A percentile compares a stretch with the other conserved stretches of the same genome.
These are phyloP conservation scores for Phycomyces nitens DNA, from an alignment of 192 early-diverging fungal species.

Conservation along the genomic window DNA sequence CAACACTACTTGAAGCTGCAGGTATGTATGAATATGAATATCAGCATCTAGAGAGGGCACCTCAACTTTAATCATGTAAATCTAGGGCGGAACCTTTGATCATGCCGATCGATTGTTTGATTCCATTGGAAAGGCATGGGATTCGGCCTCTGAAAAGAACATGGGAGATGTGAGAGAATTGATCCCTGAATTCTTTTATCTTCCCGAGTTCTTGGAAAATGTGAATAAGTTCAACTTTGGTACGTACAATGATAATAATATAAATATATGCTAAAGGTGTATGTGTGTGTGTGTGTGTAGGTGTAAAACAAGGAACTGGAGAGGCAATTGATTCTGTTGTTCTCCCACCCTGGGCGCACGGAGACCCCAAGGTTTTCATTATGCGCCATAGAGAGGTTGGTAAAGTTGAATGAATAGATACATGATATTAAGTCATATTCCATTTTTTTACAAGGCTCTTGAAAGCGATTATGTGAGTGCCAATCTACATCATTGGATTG, in stretches of 20 bases:
- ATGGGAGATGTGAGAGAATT: conserved; percentile 89
- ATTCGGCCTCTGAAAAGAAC: conserved; percentile 65
- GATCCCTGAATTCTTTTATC: conserved; percentile 94
- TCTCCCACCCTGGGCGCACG: conserved; percentile 84
- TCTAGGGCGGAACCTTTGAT: conserved; percentile 72
- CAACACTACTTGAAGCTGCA: conserved; percentile 72
- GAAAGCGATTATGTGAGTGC: conserved; percentile 86
- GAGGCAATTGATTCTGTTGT: conserved; percentile 72
- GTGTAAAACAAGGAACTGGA: conserved; percentile 49
- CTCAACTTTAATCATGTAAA: conserved; percentile 16
- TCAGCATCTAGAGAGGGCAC: too few species aligned
- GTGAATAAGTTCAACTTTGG: conserved; percentile 67
- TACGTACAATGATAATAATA: neutral
- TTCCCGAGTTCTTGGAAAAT: conserved; percentile 88
- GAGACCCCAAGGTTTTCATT: conserved; percentile 70
- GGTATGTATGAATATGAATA: conserved; percentile 28
- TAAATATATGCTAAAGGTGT: too few species aligned
- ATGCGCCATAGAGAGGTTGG: conserved; percentile 69
- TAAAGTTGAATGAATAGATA: neutral
- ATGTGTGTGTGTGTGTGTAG: neutral
- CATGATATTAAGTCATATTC: neutral
- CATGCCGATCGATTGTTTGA: conserved; percentile 81
- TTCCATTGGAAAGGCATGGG: conserved; percentile 73
- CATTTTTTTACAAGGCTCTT: conserved; percentile 43
- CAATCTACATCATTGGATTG: conserved; percentile 91